A percentile compares a stretch with the other conserved stretches of the same genome.
phyloP scores from a whole-genome alignment of 2,329 filamentous ascomycete genomes.

The Fusarium mangiferae region DNA sequence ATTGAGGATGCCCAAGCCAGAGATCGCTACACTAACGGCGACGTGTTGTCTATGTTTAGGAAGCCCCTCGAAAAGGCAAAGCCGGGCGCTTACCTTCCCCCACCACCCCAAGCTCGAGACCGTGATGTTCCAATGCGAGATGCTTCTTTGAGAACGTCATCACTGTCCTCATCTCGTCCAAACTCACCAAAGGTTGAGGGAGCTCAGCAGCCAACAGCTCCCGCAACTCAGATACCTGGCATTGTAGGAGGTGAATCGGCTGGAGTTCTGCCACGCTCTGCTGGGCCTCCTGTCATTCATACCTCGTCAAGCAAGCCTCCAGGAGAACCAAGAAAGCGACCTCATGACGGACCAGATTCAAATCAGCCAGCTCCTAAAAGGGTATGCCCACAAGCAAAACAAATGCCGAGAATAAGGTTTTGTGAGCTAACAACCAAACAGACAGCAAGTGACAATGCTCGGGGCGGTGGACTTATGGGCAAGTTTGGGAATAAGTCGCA shows the following conservation, averaged over 20 bases:
- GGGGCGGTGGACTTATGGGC: slow-evolving; percentile 48
- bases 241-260: slow-evolving; percentile 24
- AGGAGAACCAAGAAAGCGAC: slow-evolving; percentile 55
- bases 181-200: slow-evolving; percentile 13
- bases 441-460: slow-evolving; percentile 46
- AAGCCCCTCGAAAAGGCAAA: slow-evolving; percentile 54
- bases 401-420: not conserved
- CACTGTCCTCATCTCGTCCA: slow-evolving; percentile 22
- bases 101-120: slow-evolving; percentile 13
- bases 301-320: slow-evolving; percentile 42
- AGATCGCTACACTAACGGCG: slow-evolving; percentile 78
- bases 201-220: not conserved
- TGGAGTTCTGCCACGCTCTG: slow-evolving; percentile 40
- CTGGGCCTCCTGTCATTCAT: slow-evolving; percentile 54
- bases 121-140: slow-evolving; percentile 36
- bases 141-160: slow-evolving; percentile 18
- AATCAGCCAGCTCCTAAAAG: slow-evolving; percentile 52
- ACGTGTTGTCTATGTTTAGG: slow-evolving; percentile 62
- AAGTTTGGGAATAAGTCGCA: slow-evolving; percentile 51
- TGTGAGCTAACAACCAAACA: slow-evolving; percentile 42
- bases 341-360: slow-evolving; percentile 51
- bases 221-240: slow-evolving; percentile 27
- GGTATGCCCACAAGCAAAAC: slow-evolving; percentile 48
- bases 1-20: slow-evolving; percentile 83
- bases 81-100: slow-evolving; percentile 36